Evolutionary conservation across 1,284 basidiomycete species (phyloP), one percentile per base, ranked within the genome.

Genomic region (Takashimella koratensis): DNA sequence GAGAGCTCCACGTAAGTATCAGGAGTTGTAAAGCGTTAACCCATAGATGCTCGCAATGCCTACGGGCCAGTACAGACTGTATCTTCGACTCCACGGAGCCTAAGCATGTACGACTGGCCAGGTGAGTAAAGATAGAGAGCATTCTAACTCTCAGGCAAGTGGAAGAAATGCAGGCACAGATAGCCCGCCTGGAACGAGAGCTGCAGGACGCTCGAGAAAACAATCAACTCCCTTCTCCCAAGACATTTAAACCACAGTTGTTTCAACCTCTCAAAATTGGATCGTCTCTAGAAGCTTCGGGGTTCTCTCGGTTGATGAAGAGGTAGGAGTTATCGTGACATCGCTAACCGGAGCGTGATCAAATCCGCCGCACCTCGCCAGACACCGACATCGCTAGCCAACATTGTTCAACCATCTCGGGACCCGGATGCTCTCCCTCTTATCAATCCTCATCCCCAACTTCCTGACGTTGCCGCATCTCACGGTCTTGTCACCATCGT

Each of bases 371-470:
- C 42, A n/a, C 49, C 49, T 19, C 25, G 43, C 11, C 41, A 43
- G 49, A 43, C 20, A 22, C 49, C 39, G 27, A 40, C 41, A 39
- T 27, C 39, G 19, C 47, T 23, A n/a, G 44, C 36, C 22, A 45
- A 43, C 23, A 21, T 20, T 25, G 19, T 39, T 22, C 5, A 42
- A 20, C 13, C 27, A 42, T 49, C 39, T 40, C 47, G 51, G 16
- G 44, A 47, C 10, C 47, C 54, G 16, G 44, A 47, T 10, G 6
- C 51, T n/a, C 41, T 43, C 19, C 19, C 45, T 19, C 23, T 52
- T 5, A 48, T 47, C 47, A 57, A 57, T 36, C 59, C 59, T 10
- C 43, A 58, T 30, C 59, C 59, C 2, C 12, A 22, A 12, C 24
- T 56, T 11, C 59, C 59, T 5, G 27, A 52, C 2, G 12, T 40